Evolutionary conservation across 2,329 filamentous ascomycete species (phyloP).

Genomic region (Arachnopeziza araneosa): DNA sequence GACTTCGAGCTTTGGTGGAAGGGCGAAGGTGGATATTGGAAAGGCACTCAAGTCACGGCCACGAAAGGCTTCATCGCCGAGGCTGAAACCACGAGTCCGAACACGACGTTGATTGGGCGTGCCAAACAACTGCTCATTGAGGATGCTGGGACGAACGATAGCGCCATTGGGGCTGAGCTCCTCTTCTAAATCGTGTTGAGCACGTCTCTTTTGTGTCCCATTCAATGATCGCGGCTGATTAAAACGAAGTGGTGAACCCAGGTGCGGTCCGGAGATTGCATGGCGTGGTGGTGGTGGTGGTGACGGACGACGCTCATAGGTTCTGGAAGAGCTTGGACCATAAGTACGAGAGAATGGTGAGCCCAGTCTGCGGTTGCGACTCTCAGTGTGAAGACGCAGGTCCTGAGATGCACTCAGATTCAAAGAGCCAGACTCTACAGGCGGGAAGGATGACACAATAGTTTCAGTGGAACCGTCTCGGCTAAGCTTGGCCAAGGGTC

Average conservation of each 20-base stretch:
- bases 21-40: slow-evolving; percentile 6
- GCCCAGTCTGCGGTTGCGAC: slow-evolving; percentile 18
- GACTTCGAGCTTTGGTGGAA: slow-evolving; percentile 1
- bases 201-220: slow-evolving; percentile 28
- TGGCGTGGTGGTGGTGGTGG: slow-evolving; percentile 12
- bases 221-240: slow-evolving; percentile 22
- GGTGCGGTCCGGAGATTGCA: slow-evolving; percentile 12
- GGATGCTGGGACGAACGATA: slow-evolving; percentile 23
- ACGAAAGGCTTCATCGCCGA: slow-evolving; percentile 27
- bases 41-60: slow-evolving; percentile 18
- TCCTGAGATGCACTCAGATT: slow-evolving; percentile 3
- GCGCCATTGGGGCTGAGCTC: slow-evolving; percentile 23
- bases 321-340: slow-evolving; percentile 52
- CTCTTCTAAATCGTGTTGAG: slow-evolving; percentile 24
- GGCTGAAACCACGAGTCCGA: slow-evolving; percentile 29
- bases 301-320: slow-evolving; percentile 11
- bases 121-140: slow-evolving; percentile 29
- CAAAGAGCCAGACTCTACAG: background rate
- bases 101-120: slow-evolving; percentile 26
- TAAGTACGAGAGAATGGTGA: slow-evolving; percentile 51
- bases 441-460: background rate
- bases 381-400: slow-evolving; percentile 3
- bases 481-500: slow-evolving; percentile 51
- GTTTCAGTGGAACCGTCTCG: background rate
- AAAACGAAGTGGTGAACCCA: slow-evolving; percentile 28